A percentile compares a stretch with the other conserved stretches of the same genome.
Conservation (phyloP, 306 rosid species). For the Argentina anserina region DNA sequence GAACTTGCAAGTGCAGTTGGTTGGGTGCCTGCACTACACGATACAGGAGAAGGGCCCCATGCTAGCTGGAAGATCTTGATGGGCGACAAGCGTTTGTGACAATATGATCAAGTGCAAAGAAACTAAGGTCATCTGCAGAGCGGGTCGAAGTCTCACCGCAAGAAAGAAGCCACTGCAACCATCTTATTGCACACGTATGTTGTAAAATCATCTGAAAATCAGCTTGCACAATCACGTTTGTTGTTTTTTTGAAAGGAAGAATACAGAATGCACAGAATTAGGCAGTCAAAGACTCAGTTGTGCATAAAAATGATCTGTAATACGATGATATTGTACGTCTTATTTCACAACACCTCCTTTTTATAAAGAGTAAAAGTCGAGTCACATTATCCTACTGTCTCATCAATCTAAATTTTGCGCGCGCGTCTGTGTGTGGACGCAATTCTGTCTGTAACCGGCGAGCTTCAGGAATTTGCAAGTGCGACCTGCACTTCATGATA, state of each 20-base stretch:
- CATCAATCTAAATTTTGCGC: no score
- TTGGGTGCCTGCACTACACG: conserved; percentile 48
- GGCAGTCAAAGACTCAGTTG: background rate
- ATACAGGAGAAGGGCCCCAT: conserved; percentile 85
- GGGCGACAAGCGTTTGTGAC: conserved; percentile 59
- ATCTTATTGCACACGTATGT: conserved; percentile 17
- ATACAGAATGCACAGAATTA: background rate
- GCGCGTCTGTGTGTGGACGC: no score
- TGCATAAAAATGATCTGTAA: background rate
- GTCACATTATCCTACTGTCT: no score
- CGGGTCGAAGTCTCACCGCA: conserved; percentile 6
- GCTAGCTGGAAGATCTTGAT: conserved; percentile 76
- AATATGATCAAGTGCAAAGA: conserved; percentile 6
- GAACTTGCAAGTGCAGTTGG: conserved; percentile 66
- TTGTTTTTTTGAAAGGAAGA: background rate
- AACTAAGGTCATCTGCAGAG: background rate
- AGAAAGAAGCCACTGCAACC: conserved; percentile 23
- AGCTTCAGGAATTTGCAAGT: conserved; percentile 54
- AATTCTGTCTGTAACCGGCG: conserved; percentile 52
- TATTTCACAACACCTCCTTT: no score
- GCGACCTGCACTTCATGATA: conserved; percentile 44
- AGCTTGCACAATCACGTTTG: background rate
- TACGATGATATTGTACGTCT: background rate
- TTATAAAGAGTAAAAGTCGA: no score
- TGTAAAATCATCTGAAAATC: background rate